Conservation (phyloP, 805 yeast genomes). For the Candida sakaeoensis region DNA sequence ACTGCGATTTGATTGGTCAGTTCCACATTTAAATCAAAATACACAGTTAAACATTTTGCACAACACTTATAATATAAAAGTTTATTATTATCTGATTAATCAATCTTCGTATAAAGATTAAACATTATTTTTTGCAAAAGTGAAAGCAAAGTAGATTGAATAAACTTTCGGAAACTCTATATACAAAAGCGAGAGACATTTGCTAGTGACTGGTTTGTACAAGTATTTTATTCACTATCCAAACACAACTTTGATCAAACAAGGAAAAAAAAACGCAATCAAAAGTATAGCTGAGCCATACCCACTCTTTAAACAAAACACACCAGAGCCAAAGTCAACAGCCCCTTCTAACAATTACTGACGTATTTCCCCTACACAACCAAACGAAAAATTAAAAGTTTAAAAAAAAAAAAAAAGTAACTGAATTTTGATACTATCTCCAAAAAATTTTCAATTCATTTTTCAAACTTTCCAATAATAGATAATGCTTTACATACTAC, state of each 20-base stretch:
- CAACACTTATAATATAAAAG: background rate
- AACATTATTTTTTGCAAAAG: too few species aligned
- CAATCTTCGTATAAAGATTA: background rate
- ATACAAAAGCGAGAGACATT: too few species aligned
- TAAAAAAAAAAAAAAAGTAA: too few species aligned
- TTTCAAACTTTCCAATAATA: background rate
- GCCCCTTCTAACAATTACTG: background rate
- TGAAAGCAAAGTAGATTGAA: too few species aligned
- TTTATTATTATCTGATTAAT: background rate
- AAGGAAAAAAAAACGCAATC: too few species aligned
- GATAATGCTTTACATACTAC: background rate
- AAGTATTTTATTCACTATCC: too few species aligned
- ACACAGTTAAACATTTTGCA: background rate
- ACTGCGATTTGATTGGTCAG: constrained; percentile 1
- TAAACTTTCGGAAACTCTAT: background rate
- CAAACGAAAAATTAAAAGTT: background rate
- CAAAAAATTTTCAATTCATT: background rate
- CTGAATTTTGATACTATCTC: too few species aligned
- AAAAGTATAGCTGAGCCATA: too few species aligned
- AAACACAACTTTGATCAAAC: too few species aligned
- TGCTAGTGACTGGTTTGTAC: too few species aligned
- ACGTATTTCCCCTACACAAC: background rate
- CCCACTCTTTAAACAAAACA: too few species aligned
- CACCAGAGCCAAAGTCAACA: background rate
- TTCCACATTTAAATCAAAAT: background rate